These are phyloP conservation scores for Xylariaceae sp. DNA, from an alignment of 2,329 filamentous ascomycete species.

Conservation along the genomic window DNA sequence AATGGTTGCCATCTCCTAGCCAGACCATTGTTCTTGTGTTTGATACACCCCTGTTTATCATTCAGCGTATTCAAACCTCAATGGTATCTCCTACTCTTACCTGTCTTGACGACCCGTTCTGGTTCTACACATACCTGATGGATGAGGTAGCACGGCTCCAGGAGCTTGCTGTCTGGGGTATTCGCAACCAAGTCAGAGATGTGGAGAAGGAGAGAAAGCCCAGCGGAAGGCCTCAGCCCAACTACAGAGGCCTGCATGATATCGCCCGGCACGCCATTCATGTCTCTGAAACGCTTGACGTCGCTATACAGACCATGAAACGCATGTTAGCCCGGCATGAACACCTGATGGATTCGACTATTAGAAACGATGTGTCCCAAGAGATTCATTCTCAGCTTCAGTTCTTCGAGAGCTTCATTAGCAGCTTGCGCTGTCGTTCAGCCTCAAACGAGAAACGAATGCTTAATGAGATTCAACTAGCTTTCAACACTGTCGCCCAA, in stretches of 20 bases:
- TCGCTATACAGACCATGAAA: constrained; percentile 41
- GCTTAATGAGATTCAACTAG: constrained; percentile 61
- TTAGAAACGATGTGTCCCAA: not conserved
- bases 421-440: constrained; percentile 45
- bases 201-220: constrained; percentile 38
- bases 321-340: constrained; percentile 43
- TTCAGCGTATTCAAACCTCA: constrained; percentile 4
- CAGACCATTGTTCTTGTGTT: constrained; percentile 43
- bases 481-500: constrained; percentile 52
- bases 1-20: constrained; percentile 29
- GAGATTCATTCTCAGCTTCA: constrained; percentile 42
- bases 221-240: constrained; percentile 35
- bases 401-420: constrained; percentile 43
- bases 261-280: constrained; percentile 52
- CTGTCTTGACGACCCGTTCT: constrained; percentile 42
- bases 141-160: constrained; percentile 42
- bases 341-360: constrained; percentile 14
- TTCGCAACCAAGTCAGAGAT: constrained; percentile 43
- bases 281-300: constrained; percentile 49
- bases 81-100: constrained; percentile 1
- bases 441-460: constrained; percentile 52
- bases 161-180: constrained; percentile 47
- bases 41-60: constrained; percentile 28
- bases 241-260: constrained; percentile 48
- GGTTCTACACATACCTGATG: constrained; percentile 43